Conservation (phyloP, 108 stramenopile species). For the Fragilaria radians region DNA sequence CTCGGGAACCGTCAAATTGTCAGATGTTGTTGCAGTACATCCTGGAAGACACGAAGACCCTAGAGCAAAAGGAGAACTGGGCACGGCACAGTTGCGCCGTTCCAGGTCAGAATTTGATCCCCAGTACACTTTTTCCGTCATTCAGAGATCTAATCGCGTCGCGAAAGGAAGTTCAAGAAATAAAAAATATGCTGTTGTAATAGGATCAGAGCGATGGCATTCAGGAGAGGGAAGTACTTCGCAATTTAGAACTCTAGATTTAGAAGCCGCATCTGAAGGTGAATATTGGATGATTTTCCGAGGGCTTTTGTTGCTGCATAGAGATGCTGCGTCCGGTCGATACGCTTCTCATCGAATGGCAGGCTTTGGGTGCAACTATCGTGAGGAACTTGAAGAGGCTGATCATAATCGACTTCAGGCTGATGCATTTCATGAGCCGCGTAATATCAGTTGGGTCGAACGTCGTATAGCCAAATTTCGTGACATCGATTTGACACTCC, state of each 20-base stretch:
- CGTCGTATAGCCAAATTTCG: constrained; percentile 29
- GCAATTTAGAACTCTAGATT: constrained; percentile 58
- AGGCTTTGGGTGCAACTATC: constrained; percentile 59
- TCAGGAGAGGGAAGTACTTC: constrained; percentile 51
- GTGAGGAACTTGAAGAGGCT: neutral
- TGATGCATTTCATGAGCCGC: constrained; percentile 43
- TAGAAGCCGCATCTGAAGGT: constrained; percentile 84
- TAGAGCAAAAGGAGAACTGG: constrained; percentile 46
- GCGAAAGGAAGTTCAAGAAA: constrained; percentile 17
- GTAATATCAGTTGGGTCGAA: constrained; percentile 31
- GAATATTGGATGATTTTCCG: constrained; percentile 86
- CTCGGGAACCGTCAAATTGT: constrained; percentile 40
- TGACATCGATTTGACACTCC: constrained; percentile 27
- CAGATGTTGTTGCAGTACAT: constrained; percentile 77
- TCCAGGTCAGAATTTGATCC: constrained; percentile 55
- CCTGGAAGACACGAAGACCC: constrained; percentile 74
- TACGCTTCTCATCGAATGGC: constrained; percentile 66
- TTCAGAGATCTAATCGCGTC: constrained; percentile 24
- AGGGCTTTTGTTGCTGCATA: constrained; percentile 77
- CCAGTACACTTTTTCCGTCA: constrained; percentile 61
- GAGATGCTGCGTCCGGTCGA: constrained; percentile 70
- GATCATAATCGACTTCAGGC: constrained; percentile 14
- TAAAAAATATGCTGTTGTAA: constrained; percentile 18
- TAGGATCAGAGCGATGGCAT: constrained; percentile 57
- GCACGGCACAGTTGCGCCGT: constrained; percentile 61